phyloP scores from a whole-genome alignment of 345 rosid species.

The Arabis hirsuta region DNA sequence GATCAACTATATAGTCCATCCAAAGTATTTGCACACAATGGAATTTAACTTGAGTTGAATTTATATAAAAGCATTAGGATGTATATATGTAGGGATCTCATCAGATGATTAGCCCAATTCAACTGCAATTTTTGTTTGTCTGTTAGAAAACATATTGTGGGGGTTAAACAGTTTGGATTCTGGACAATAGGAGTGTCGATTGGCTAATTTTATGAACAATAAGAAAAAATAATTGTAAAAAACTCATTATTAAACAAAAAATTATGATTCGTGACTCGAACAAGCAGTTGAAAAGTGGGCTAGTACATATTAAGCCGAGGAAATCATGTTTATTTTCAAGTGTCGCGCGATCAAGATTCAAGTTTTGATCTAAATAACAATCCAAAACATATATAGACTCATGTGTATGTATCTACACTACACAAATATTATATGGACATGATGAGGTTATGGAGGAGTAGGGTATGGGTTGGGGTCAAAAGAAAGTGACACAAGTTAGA shows the following conservation, averaged over 20 bases:
- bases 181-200: too few species aligned
- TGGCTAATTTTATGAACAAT: not conserved
- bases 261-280: not conserved
- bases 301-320: not conserved
- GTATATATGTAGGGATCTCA: not conserved
- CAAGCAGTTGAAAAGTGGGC: not conserved
- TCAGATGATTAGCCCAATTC: not conserved
- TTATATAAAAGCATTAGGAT: not conserved
- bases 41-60: not conserved
- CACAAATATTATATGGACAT: constrained; percentile 16
- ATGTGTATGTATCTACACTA: not conserved
- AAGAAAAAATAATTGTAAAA: not conserved
- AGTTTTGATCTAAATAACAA: constrained; percentile 5
- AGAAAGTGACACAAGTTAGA: constrained; percentile 41
- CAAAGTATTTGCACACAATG: too few species aligned
- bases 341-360: not conserved
- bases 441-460: constrained; percentile 19
- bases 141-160: not conserved
- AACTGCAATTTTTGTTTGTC: not conserved
- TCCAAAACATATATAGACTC: not conserved
- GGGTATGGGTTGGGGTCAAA: constrained; percentile 42
- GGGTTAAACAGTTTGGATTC: too few species aligned
- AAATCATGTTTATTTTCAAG: not conserved
- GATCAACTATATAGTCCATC: too few species aligned
- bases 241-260: not conserved